Conservation (phyloP, 192 early-diverging fungal species). For the Backusella morwellensis region DNA sequence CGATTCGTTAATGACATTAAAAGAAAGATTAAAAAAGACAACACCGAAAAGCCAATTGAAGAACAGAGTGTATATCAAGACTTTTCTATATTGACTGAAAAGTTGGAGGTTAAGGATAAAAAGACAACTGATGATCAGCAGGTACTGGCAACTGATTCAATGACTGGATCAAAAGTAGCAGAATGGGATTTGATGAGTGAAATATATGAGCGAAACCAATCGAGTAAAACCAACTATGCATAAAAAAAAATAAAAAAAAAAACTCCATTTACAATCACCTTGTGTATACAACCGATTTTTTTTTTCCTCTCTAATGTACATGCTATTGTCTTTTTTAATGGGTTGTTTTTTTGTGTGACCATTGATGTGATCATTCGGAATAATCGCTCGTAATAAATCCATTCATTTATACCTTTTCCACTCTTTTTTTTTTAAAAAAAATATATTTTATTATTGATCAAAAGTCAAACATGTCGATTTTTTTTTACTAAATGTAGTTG, state of each 20-base stretch:
- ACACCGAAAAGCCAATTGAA: not conserved
- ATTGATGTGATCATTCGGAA: not conserved
- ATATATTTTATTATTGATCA: not conserved
- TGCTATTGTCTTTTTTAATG: not conserved
- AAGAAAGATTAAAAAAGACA: constrained; percentile 22
- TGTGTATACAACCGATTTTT: not conserved
- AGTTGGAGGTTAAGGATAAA: not conserved
- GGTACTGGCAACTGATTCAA: not conserved
- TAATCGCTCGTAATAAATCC: not conserved
- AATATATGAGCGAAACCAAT: constrained; percentile 25
- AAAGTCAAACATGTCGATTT: not conserved
- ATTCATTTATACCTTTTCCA: not conserved
- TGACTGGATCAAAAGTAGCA: constrained; percentile 8
- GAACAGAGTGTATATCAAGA: constrained; percentile 9
- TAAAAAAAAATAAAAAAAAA: not conserved
- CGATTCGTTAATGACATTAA: constrained; percentile 35
- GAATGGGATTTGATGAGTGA: constrained; percentile 39
- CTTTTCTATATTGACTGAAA: not conserved
- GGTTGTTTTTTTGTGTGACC: not conserved
- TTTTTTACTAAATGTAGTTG: not conserved
- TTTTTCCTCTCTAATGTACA: not conserved
- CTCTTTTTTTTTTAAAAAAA: not conserved
- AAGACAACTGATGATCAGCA: not conserved
- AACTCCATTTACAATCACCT: not conserved
- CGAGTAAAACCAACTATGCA: not conserved